These are phyloP conservation scores for Biancaea sappan DNA, from an alignment of 306 rosid species.

Conservation along the genomic window DNA sequence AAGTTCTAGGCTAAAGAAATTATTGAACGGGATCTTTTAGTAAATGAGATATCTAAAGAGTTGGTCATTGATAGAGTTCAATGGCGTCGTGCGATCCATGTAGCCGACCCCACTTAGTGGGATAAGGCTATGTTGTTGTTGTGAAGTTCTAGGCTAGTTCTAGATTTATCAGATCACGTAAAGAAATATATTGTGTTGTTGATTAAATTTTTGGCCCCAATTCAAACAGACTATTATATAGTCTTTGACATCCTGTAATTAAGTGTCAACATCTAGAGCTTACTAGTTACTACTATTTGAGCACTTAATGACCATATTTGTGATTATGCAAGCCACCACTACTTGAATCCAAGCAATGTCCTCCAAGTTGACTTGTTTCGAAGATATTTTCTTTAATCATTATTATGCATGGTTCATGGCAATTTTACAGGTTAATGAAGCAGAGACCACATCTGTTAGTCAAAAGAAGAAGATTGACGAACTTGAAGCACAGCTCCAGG, in stretches of 20 bases:
- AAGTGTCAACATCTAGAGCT: slow-evolving; percentile 2
- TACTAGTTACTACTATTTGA: neutral
- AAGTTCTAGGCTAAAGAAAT: no score
- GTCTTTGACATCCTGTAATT: no score
- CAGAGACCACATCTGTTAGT: slow-evolving; percentile 54
- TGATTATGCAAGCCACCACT: neutral
- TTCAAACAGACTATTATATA: slow-evolving; percentile 9
- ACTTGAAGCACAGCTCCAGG: slow-evolving; percentile 89
- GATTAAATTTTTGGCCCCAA: slow-evolving; percentile 2
- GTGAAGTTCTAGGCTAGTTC: slow-evolving; percentile 28
- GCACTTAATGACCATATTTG: neutral
- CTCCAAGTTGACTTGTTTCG: slow-evolving; percentile 5
- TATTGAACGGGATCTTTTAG: no score
- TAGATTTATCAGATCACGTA: neutral
- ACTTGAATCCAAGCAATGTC: slow-evolving; percentile 11
- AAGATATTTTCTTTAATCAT: slow-evolving; percentile 16
- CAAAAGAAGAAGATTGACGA: slow-evolving; percentile 75
- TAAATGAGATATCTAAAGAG: no score
- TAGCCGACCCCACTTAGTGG: no score
- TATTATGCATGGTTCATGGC: slow-evolving; percentile 25
- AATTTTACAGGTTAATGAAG: slow-evolving; percentile 60
- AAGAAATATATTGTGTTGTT: neutral
- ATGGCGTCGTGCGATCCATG: no score
- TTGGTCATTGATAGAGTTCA: no score
- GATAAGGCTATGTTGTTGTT: no score